Conservation (phyloP, 2,329 filamentous ascomycete species). For the Mollisiaceae sp. region DNA sequence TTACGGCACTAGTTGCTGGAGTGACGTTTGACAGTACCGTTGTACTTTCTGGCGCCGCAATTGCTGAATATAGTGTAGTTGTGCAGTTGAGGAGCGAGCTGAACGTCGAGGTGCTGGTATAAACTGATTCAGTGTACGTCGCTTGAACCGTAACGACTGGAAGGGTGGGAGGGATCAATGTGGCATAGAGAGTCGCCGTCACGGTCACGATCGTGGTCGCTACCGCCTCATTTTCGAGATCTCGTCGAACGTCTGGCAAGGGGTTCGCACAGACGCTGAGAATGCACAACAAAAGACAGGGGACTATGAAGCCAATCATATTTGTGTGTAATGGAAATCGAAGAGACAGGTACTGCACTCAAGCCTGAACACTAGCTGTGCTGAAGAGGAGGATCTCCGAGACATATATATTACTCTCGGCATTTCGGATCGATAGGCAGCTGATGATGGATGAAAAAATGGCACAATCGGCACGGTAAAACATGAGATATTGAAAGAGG, state of each 20-base stretch:
- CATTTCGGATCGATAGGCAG: too few relatives aligned
- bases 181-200: constrained; percentile 3
- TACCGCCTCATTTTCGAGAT: neutral
- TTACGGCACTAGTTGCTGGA: neutral
- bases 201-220: neutral
- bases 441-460: too few relatives aligned
- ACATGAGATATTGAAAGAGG: too few relatives aligned
- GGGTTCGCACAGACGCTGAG: neutral
- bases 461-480: too few relatives aligned
- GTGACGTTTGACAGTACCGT: neutral
- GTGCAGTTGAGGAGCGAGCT: constrained; percentile 3
- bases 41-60: neutral
- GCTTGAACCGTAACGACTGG: neutral
- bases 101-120: constrained; percentile 1
- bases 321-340: neutral
- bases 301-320: neutral
- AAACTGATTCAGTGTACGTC: constrained; percentile 6
- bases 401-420: neutral
- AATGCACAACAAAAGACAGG: neutral
- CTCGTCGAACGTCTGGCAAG: neutral
- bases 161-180: constrained; percentile 8
- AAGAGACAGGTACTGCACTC: neutral
- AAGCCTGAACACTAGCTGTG: neutral
- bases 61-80: neutral
- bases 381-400: neutral